These are phyloP conservation scores for Candida pseudoglaebosa DNA, from an alignment of 805 yeast genomes.

Conservation along the genomic window DNA sequence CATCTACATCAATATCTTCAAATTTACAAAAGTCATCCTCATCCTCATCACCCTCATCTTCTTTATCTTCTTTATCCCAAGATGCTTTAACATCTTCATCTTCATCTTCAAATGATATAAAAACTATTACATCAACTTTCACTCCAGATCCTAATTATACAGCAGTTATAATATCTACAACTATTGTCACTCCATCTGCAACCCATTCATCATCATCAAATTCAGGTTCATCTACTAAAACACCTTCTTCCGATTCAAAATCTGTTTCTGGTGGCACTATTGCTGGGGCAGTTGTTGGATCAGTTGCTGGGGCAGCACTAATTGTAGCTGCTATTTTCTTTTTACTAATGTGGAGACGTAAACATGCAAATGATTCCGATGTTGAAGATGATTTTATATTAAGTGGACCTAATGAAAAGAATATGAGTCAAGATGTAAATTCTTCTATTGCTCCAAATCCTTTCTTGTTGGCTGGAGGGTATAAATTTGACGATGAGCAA, in stretches of 20 bases:
- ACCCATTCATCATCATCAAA: constrained; percentile 6
- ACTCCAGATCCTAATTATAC: constrained; percentile 8
- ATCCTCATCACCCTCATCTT: constrained; percentile 10
- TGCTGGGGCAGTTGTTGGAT: constrained; percentile 42
- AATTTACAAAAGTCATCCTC: constrained; percentile 10
- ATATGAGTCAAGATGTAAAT: constrained; percentile 8
- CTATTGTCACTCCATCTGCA: constrained; percentile 8
- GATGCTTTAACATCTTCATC: constrained; percentile 5
- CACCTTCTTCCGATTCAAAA: constrained; percentile 9
- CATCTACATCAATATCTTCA: constrained; percentile 7
- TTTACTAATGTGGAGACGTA: constrained; percentile 37
- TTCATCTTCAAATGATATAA: constrained; percentile 4
- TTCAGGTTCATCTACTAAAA: constrained; percentile 6
- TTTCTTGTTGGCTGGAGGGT: constrained; percentile 14
- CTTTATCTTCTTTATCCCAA: constrained; percentile 9
- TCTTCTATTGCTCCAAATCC: constrained; percentile 18
- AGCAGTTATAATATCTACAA: background rate
- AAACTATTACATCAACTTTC: constrained; percentile 19
- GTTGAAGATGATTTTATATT: constrained; percentile 39
- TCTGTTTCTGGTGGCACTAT: constrained; percentile 36
- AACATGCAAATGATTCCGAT: constrained; percentile 34
- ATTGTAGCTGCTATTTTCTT: constrained; percentile 35
- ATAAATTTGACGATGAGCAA: constrained; percentile 10
- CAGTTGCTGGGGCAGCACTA: constrained; percentile 35
- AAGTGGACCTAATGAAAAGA: constrained; percentile 23